A percentile compares a stretch with the other conserved stretches of the same genome.
Evolutionary conservation across 345 rosid genomes (phyloP).

Genomic region (Brassica incana): DNA sequence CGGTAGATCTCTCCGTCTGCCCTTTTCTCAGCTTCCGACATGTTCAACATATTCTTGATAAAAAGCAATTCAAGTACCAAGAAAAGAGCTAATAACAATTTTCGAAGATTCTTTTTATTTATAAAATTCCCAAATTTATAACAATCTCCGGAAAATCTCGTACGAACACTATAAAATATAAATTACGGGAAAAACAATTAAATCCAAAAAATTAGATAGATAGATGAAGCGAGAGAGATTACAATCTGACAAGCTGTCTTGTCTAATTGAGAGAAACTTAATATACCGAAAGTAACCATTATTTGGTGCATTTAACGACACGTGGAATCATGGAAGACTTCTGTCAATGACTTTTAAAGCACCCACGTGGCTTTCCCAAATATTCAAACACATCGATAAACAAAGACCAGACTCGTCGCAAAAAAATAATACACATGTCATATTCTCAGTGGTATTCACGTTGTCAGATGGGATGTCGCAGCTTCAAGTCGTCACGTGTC

Average conservation of each 20-base stretch:
- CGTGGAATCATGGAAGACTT: slow-evolving; percentile 18
- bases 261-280: not conserved
- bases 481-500: not conserved
- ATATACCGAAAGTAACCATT: slow-evolving; percentile 15
- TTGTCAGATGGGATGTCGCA: not conserved
- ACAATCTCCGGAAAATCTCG: not conserved
- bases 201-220: slow-evolving; percentile 10
- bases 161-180: not conserved
- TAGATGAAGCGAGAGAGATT: not conserved
- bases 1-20: slow-evolving; percentile 23
- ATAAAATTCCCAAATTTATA: not conserved
- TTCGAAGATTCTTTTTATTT: slow-evolving; percentile 29
- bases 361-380: not conserved
- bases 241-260: slow-evolving; percentile 6
- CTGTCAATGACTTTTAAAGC: not conserved
- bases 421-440: not conserved
- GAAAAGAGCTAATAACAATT: slow-evolving; percentile 17
- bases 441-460: not conserved
- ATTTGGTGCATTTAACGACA: slow-evolving; percentile 24
- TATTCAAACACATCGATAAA: not conserved
- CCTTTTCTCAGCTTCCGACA: slow-evolving; percentile 43
- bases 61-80: slow-evolving; percentile 24
- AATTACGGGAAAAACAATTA: not conserved
- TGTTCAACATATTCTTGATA: slow-evolving; percentile 1
- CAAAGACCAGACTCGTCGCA: not conserved